Evolutionary conservation across 176 grass and related monocot species (phyloP), one percentile per base, ranked within the genome.

Genomic region (Tuctoria greenei): DNA sequence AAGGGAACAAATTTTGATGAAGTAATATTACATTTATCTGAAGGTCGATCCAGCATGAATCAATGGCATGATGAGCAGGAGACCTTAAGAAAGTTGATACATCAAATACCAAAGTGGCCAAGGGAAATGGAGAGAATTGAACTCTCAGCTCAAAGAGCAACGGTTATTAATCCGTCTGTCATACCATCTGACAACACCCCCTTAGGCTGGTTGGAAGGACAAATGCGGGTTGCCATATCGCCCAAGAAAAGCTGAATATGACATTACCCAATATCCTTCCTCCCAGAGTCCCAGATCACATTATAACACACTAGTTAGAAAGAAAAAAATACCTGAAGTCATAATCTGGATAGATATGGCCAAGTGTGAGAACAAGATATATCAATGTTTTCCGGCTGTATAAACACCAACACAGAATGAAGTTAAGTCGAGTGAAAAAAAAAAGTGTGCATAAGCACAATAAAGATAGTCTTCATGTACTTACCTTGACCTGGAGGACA

Each of bases 41-140:
- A 84, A 85, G 79, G 57, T 72, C 67, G 11, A 23, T 56, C 60
- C 65, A 74, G 64, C 74, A 83, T 79, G 79, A 72, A 73, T 80
- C 38, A 83, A 61, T 73, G 16, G 18, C 78, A 89, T 84, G 69
- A 83, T 49, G 61, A 56, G 56, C 54, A 69, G 26, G 27, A 57
- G 69, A 79, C 75, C 86, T 69, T 74, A 56, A 88, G 80, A 83
- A 83, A 79, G 44, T 65, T 59, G 54, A 49, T 64, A 20, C 21
- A 47, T 8, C 16, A 64, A 84, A 74, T 49, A 69, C 82, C 37
- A 66, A 82, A 51, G 43, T 58, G 41, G 24, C 36, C 60, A 75
- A 88, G 95, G 95, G 91, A 92, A 90, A 98, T 98, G 95, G 95
- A 98, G 91, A 98, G 95, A 98, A 85, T 98, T 98, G 95, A 98